A percentile compares a stretch with the other conserved stretches of the same genome.
phyloP scores from a whole-genome alignment of 352 stramenopile species.

The Salisapilia sapeloensis region DNA sequence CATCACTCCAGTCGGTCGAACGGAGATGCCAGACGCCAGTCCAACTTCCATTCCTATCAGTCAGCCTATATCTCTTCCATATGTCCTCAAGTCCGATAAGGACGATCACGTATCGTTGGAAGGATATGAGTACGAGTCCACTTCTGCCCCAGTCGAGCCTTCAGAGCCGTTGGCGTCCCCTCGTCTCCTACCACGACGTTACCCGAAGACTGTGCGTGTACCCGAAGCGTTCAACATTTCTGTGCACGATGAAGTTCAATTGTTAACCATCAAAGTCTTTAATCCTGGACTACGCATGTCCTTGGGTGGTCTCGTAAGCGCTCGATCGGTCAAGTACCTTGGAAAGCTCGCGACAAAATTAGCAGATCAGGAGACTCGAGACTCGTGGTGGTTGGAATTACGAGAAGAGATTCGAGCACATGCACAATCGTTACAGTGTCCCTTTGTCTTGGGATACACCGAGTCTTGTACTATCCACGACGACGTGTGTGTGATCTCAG shows the following conservation, averaged over 20 bases:
- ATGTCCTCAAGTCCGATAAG: no score
- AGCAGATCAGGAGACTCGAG: slow-evolving; percentile 93
- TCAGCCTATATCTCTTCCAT: no score
- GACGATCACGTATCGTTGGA: no score
- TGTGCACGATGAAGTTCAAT: slow-evolving; percentile 82
- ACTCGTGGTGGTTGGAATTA: slow-evolving; percentile 96
- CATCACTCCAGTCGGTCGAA: slow-evolving; percentile 42
- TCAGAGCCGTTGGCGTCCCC: slow-evolving; percentile 23
- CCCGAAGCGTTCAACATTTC: slow-evolving; percentile 59
- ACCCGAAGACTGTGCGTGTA: slow-evolving; percentile 25
- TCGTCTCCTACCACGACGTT: slow-evolving; percentile 26
- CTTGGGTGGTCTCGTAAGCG: slow-evolving; percentile 72
- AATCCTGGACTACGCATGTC: slow-evolving; percentile 56
- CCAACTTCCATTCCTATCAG: slow-evolving; percentile 8
- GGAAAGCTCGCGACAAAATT: slow-evolving; percentile 89
- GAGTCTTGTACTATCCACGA: slow-evolving; percentile 95
- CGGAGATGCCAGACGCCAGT: slow-evolving; percentile 1
- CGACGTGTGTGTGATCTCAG: slow-evolving; percentile 94
- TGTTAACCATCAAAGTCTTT: slow-evolving; percentile 91
- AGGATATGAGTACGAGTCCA: no score
- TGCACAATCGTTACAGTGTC: slow-evolving; percentile 90
- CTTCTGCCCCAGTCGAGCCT: no score
- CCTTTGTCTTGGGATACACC: slow-evolving; percentile 92
- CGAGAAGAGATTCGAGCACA: slow-evolving; percentile 95
- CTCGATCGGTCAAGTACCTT: slow-evolving; percentile 80